phyloP scores from a whole-genome alignment of 306 rosid genomes.

The Alnus rubra region DNA sequence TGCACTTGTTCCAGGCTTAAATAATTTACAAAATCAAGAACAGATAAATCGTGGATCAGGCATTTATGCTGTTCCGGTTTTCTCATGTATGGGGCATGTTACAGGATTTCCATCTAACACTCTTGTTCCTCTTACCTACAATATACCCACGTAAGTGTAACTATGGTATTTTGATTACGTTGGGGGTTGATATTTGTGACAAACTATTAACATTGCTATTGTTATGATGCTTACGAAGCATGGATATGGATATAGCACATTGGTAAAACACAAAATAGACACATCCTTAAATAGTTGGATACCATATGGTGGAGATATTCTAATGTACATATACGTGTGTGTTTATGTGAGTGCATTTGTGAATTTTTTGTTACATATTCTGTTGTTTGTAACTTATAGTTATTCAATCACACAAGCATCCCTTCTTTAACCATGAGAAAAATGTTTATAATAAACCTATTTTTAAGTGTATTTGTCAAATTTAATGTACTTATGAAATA shows the following conservation, averaged over 20 bases:
- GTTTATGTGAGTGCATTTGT: neutral
- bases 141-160: slow-evolving; percentile 69
- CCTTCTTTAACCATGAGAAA: neutral
- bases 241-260: neutral
- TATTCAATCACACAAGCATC: neutral
- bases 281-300: neutral
- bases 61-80: slow-evolving; percentile 77
- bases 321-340: neutral
- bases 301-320: neutral
- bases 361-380: neutral
- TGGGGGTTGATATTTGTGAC: slow-evolving; percentile 7
- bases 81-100: slow-evolving; percentile 62
- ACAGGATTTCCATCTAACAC: slow-evolving; percentile 62
- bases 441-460: neutral
- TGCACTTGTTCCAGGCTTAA: slow-evolving; percentile 57
- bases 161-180: neutral
- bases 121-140: slow-evolving; percentile 86
- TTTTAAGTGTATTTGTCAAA: neutral
- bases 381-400: neutral
- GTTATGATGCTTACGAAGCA: neutral
- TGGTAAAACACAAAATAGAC: neutral
- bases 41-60: slow-evolving; percentile 81
- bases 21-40: slow-evolving; percentile 53
- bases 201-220: slow-evolving; percentile 10
- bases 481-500: neutral